phyloP scores from a whole-genome alignment of 1,139 yeast species.

The Candida smagusa region DNA sequence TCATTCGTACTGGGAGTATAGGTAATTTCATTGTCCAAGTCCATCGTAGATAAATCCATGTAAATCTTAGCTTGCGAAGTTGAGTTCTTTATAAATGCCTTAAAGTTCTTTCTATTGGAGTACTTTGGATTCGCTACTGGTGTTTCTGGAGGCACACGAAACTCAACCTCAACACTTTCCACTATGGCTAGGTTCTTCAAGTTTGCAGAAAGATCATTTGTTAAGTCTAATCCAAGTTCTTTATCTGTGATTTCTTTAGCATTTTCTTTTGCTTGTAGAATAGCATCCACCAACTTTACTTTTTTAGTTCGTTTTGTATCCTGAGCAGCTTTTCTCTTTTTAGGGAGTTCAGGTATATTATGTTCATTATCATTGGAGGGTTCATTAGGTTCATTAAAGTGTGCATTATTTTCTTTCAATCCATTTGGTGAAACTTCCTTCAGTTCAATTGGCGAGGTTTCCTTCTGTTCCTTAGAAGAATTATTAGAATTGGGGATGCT shows the following conservation, averaged over 20 bases:
- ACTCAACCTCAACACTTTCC: constrained; percentile 28
- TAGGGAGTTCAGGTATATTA: no score
- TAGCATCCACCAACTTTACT: constrained; percentile 32
- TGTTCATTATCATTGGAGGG: no score
- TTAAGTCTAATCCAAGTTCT: constrained; percentile 26
- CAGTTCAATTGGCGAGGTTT: no score
- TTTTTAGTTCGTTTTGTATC: constrained; percentile 2
- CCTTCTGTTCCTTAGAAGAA: no score
- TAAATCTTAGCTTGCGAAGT: constrained; percentile 22
- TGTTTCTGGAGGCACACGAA: constrained; percentile 11
- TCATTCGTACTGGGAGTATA: constrained; percentile 6
- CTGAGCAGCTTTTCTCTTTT: not conserved
- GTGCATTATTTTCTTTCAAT: no score
- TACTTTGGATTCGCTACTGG: constrained; percentile 7
- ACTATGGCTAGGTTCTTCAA: constrained; percentile 31
- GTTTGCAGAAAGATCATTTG: constrained; percentile 6
- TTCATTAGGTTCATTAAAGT: no score
- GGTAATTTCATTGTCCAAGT: constrained; percentile 13
- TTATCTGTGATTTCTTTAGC: constrained; percentile 23
- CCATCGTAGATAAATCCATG: constrained; percentile 22
- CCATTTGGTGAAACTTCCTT: no score
- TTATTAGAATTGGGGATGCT: no score
- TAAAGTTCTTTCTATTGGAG: constrained; percentile 34
- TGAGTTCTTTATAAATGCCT: constrained; percentile 30
- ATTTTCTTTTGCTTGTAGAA: constrained; percentile 27